Evolutionary conservation across 2,329 filamentous ascomycete genomes (phyloP).

Genomic region (Pseudogymnoascus destructans): DNA sequence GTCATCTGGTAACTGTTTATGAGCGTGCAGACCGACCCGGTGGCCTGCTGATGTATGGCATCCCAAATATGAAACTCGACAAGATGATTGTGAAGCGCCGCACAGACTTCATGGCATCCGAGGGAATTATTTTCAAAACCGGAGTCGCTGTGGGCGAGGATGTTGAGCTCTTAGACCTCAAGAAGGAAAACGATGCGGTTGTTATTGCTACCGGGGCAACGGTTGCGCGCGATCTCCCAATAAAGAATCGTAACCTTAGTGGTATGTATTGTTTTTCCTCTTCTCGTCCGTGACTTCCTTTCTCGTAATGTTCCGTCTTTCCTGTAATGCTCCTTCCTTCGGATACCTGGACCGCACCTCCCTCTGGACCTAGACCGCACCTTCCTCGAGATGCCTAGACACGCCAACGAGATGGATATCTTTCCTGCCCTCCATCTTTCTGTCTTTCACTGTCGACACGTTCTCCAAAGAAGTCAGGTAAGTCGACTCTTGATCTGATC

Average conservation of each 20-base stretch:
- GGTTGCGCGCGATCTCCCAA: conserved; percentile 82
- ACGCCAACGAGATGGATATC: too few relatives aligned
- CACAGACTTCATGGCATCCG: conserved; percentile 85
- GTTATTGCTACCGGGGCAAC: conserved; percentile 88
- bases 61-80: conserved; percentile 99
- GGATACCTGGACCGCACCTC: too few relatives aligned
- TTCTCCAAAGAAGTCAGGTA: too few relatives aligned
- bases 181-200: conserved; percentile 65
- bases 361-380: too few relatives aligned
- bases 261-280: too few relatives aligned
- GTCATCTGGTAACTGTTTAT: conserved; percentile 79
- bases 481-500: too few relatives aligned
- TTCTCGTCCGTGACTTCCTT: too few relatives aligned
- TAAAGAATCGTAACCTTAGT: conserved; percentile 74
- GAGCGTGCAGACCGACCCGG: conserved; percentile 84
- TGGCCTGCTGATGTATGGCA: conserved; percentile 94
- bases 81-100: conserved; percentile 94
- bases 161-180: conserved; percentile 56
- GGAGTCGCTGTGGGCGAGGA: conserved; percentile 67
- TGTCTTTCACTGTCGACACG: too few relatives aligned
- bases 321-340: too few relatives aligned
- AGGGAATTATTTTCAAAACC: conserved; percentile 74
- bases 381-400: too few relatives aligned
- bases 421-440: too few relatives aligned
- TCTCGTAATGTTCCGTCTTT: too few relatives aligned